Base-by-base conservation (phyloP, 169 alveolate genomes). In the Cryptosporidium muris region DNA sequence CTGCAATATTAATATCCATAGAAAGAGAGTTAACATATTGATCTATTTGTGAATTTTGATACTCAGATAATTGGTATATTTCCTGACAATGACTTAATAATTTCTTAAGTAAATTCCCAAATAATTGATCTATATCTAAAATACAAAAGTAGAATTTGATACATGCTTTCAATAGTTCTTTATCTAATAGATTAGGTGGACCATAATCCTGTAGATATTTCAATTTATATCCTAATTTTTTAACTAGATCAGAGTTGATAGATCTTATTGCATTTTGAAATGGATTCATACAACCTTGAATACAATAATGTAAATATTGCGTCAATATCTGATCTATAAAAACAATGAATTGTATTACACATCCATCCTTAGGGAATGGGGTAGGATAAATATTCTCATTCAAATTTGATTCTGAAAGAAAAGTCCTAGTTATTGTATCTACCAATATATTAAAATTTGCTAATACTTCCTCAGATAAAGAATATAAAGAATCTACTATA, bases 241-340 rank as follows among this genome's bases (percentile, higher is more conserved):
- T 74, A 16, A 74, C 51, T 38, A 74, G 51, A 25, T 74, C 60
- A 11, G 60, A 42, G 40, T 66, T 74, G n/a, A 58, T 58, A 11
- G 85, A 6, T 60, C 85, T 54, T 11, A 74, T 64, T 45, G 62
- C 16, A 47, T 38, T 56, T 42, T 74, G 85, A 34, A 74, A 45
- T 12, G 85, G 85, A 60, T 74, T 74, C 60, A 74, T 34, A 16
- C 54, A 48, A 64, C 45, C 52, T 54, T 58, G 54, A 43, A 74
- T 14, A 16, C 43, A 66, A 60, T 74, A 58, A 47, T 74, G 74
- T 37, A 74, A 64, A 51, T 45, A 74, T n/a, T 34, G 60, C 37
- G 52, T 74, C 40, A 62, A 40, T 16, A 63, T 58, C 40, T 43
- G 60, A n/a, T 74, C 85, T 16, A 74, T 60, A n/a, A 48, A 37